These are phyloP conservation scores for Fusarium sp. DNA, from an alignment of 2,329 filamentous ascomycete species.

Conservation along the genomic window DNA sequence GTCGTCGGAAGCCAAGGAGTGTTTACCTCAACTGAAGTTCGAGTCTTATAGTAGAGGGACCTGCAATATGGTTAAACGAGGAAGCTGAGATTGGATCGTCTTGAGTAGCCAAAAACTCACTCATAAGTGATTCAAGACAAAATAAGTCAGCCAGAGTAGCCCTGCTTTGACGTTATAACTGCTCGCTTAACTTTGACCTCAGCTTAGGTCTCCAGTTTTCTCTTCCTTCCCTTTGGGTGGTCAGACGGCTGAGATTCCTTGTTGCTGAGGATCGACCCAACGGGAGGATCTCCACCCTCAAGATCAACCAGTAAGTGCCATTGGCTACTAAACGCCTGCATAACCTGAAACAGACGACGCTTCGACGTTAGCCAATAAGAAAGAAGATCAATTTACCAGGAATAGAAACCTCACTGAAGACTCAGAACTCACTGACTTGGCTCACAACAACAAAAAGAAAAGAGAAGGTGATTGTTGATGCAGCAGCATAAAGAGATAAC, in stretches of 20 bases:
- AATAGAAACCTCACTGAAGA: conserved; percentile 40
- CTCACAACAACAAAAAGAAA: neutral
- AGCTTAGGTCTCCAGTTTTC: neutral
- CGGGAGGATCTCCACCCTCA: conserved; percentile 23
- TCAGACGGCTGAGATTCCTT: conserved; percentile 23
- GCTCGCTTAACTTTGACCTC: neutral
- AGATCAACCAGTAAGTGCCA: conserved; percentile 21
- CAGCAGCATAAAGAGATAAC: neutral
- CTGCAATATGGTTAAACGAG: neutral
- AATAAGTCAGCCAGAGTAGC: neutral
- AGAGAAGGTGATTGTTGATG: neutral
- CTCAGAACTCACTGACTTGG: conserved; percentile 7
- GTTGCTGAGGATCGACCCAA: conserved; percentile 10
- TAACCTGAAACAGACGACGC: conserved; percentile 53
- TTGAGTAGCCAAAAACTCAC: neutral
- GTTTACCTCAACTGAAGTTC: neutral
- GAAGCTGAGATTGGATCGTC: neutral
- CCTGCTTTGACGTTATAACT: no score
- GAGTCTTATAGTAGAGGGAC: neutral
- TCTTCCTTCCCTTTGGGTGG: conserved; percentile 6
- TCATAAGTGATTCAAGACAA: neutral
- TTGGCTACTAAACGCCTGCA: conserved; percentile 49
- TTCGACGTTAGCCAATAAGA: conserved; percentile 42
- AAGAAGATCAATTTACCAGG: conserved; percentile 27
- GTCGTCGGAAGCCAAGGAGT: neutral